A percentile compares a stretch with the other conserved stretches of the same genome.
phyloP scores from a whole-genome alignment of 2,329 filamentous ascomycete species.

The Trichoderma guizhouense region DNA sequence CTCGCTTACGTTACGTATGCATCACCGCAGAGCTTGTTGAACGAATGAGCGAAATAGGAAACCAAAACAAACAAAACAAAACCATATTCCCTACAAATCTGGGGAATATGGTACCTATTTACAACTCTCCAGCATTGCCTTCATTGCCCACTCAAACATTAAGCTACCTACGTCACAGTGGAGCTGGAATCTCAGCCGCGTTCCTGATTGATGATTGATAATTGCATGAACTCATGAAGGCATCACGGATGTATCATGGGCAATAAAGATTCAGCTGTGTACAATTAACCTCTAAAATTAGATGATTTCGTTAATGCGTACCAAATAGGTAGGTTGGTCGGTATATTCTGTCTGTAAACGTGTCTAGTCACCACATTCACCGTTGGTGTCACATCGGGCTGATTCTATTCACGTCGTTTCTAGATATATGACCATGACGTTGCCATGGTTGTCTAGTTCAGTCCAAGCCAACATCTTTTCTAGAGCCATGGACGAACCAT shows the following conservation, averaged over 20 bases:
- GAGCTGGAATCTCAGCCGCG: background rate
- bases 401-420: background rate
- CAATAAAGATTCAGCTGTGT: background rate
- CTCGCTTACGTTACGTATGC: conserved; percentile 6
- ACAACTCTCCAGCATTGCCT: background rate
- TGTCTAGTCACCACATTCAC: background rate
- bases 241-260: background rate
- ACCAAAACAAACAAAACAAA: background rate
- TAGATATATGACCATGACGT: background rate
- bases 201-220: background rate
- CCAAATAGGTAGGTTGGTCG: background rate
- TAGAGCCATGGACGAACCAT: background rate
- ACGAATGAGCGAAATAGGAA: background rate
- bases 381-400: background rate
- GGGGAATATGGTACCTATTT: background rate
- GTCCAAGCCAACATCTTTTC: background rate
- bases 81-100: background rate
- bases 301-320: background rate
- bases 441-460: background rate
- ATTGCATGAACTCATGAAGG: background rate
- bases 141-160: background rate
- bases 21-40: background rate
- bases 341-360: background rate
- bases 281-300: background rate
- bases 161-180: conserved; percentile 1